These are phyloP conservation scores for Brachypodium distachyon DNA, from an alignment of 202 grass and related monocot species.

Conservation along the genomic window DNA sequence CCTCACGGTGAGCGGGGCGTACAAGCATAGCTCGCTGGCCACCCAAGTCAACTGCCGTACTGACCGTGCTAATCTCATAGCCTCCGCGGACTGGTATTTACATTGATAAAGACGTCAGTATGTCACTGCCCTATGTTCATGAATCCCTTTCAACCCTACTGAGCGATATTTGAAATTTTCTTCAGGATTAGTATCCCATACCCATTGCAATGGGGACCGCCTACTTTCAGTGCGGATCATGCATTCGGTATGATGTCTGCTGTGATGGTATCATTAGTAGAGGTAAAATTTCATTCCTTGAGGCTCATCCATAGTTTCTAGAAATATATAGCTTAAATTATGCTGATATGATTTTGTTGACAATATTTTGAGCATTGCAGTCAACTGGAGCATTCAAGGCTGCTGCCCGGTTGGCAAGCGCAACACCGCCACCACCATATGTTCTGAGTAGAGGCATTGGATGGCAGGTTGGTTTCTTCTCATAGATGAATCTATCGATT, in stretches of 20 bases:
- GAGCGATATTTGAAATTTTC: conserved; percentile 11
- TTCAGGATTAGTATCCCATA: conserved; percentile 93
- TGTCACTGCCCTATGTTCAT: no score
- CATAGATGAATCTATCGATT: neutral
- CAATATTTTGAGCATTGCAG: conserved; percentile 29
- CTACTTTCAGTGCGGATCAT: conserved; percentile 88
- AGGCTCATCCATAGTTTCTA: neutral
- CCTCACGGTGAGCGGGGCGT: conserved; percentile 78
- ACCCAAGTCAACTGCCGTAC: conserved; percentile 83
- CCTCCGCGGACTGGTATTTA: conserved; percentile 71
- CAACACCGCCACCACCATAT: conserved; percentile 87
- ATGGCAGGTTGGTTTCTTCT: conserved; percentile 53
- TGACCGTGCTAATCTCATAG: conserved; percentile 80
- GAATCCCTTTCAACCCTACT: no score
- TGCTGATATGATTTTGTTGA: conserved; percentile 12
- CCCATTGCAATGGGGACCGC: conserved; percentile 90
- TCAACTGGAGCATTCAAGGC: conserved; percentile 91
- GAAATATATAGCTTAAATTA: neutral
- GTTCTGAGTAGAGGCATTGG: conserved; percentile 93
- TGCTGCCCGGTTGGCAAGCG: conserved; percentile 89
- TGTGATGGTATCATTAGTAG: conserved; percentile 76
- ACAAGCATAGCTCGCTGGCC: conserved; percentile 53
- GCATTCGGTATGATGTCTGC: conserved; percentile 98
- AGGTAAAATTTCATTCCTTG: conserved; percentile 37
- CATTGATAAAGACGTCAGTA: no score